A percentile compares a stretch with the other conserved stretches of the same genome.
Conservation (phyloP, 768 basidiomycete species). For the Panaeolus papilionaceus region DNA sequence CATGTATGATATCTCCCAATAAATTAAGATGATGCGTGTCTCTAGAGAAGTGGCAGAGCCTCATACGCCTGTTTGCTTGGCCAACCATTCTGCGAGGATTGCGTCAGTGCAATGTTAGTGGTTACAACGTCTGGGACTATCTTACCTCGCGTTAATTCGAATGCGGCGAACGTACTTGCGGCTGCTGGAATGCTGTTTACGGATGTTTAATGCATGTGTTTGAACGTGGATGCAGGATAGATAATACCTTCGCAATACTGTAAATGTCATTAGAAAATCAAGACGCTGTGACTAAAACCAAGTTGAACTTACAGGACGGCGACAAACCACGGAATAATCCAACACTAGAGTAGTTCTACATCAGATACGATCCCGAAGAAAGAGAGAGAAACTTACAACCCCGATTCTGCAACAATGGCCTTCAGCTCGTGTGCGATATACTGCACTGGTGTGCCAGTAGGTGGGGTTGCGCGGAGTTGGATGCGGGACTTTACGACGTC, state of each 20-base stretch:
- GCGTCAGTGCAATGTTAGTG: not conserved
- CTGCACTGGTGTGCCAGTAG: constrained; percentile 70
- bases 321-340: constrained; percentile 79
- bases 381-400: constrained; percentile 57
- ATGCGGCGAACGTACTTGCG: constrained; percentile 89
- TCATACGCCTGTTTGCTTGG: constrained; percentile 2
- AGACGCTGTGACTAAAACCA: not conserved
- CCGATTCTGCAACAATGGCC: constrained; percentile 71
- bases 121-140: not conserved
- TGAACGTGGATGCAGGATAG: not conserved
- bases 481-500: constrained; percentile 94
- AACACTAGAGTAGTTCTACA: constrained; percentile 37
- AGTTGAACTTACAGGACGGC: constrained; percentile 69
- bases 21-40: not conserved
- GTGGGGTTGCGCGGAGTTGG: constrained; percentile 79
- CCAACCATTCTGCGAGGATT: not conserved
- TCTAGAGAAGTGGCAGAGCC: not conserved
- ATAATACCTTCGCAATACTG: constrained; percentile 69
- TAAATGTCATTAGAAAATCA: not conserved
- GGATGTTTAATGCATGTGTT: not conserved
- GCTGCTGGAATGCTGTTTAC: constrained; percentile 83
- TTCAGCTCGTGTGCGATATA: constrained; percentile 81
- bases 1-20: not conserved
- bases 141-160: constrained; percentile 80
- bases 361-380: not conserved